Evolutionary conservation across 768 basidiomycete species (phyloP).

Genomic region (Tylopilus plumbeoviolaceoides): DNA sequence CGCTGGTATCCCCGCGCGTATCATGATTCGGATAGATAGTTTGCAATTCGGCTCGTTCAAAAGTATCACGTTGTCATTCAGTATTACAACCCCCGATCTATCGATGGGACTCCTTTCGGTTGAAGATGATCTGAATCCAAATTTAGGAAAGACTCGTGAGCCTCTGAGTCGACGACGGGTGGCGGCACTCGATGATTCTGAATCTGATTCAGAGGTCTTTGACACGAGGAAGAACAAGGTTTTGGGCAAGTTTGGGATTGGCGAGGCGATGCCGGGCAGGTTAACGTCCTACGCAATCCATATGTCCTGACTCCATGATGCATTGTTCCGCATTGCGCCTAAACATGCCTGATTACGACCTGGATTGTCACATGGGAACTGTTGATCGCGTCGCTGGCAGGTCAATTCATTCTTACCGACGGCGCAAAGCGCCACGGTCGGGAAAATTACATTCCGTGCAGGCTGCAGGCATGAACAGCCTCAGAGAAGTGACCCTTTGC

Average conservation of each 20-base stretch:
- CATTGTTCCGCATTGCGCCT: conserved; percentile 3
- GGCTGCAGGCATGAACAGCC: not conserved
- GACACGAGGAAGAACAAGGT: not conserved
- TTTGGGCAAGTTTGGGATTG: too few relatives aligned
- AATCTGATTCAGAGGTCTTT: not conserved
- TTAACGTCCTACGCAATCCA: not conserved
- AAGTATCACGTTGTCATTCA: too few relatives aligned
- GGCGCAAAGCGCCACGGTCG: not conserved
- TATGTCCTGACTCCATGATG: not conserved
- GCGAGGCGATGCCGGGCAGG: not conserved
- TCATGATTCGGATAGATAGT: too few relatives aligned
- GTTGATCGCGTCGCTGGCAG: not conserved
- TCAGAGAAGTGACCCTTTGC: not conserved
- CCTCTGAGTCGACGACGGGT: too few relatives aligned
- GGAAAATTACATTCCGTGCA: not conserved
- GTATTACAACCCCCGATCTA: too few relatives aligned
- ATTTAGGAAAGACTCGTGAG: too few relatives aligned
- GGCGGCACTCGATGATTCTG: not conserved
- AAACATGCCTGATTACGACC: conserved; percentile 1
- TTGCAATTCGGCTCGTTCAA: not conserved
- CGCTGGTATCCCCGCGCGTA: not conserved
- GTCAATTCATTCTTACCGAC: conserved; percentile 8
- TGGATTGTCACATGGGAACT: not conserved
- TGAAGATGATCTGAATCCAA: too few relatives aligned
- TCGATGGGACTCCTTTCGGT: too few relatives aligned